phyloP scores from a whole-genome alignment of 2,329 filamentous ascomycete species.

The Pseudocercospora macadamiae region DNA sequence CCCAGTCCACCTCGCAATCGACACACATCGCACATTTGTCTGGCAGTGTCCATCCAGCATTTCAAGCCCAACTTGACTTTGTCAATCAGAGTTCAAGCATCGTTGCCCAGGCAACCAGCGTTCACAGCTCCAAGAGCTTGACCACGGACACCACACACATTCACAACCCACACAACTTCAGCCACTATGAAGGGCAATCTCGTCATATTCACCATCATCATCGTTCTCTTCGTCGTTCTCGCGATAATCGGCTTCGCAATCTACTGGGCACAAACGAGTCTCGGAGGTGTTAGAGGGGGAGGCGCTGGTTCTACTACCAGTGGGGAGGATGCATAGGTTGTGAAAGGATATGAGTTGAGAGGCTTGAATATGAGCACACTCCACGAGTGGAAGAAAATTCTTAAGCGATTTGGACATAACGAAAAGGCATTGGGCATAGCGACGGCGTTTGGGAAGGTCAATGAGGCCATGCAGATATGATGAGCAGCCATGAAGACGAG shows the following conservation, averaged over 20 bases:
- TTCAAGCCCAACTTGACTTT: neutral
- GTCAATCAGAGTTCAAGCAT: neutral
- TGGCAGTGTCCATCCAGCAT: neutral
- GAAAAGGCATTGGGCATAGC: slow-evolving; percentile 18
- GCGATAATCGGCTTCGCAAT: slow-evolving; percentile 54
- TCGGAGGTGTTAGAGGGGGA: slow-evolving; percentile 31
- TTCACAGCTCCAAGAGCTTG: neutral
- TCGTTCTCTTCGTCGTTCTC: slow-evolving; percentile 56
- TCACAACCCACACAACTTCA: neutral
- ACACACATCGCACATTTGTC: too few species aligned
- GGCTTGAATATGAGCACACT: too few species aligned
- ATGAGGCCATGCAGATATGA: too few species aligned
- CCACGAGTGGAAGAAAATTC: too few species aligned
- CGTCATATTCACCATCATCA: slow-evolving; percentile 57
- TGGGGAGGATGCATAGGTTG: slow-evolving; percentile 37
- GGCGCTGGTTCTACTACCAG: slow-evolving; percentile 33
- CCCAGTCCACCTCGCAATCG: too few species aligned
- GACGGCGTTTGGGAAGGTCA: slow-evolving; percentile 20
- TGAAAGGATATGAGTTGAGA: too few species aligned
- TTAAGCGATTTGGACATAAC: neutral
- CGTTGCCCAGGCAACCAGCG: neutral
- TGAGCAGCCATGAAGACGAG: too few species aligned
- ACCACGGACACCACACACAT: neutral
- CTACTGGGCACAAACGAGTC: slow-evolving; percentile 51
- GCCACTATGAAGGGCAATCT: slow-evolving; percentile 55